Evolutionary conservation across 2,329 filamentous ascomycete genomes (phyloP), one percentile per base, ranked within the genome.

Genomic region (Celoporthe dispersa): DNA sequence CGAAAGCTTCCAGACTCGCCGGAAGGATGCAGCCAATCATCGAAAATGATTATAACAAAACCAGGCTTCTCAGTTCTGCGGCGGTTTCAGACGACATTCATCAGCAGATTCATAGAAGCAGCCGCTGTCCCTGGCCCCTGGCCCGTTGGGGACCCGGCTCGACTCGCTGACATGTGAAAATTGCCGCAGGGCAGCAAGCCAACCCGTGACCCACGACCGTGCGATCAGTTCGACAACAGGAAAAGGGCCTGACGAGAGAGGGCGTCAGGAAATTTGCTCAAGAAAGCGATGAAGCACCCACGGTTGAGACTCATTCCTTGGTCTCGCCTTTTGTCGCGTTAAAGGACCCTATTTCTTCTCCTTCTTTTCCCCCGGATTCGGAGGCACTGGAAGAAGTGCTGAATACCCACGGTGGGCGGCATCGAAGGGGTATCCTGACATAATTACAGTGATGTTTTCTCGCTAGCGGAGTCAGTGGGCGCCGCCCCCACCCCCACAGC

Each of bases 91-190:
- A 55, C 48, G 3, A 14, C 19, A 60, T 22, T n/a, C 57, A 57
- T 31, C 53, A 57, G 53, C 53, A 31, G 53, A 8, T 16, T 57
- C 44, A 48, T n/a, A 1, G 22, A 31, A 12, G 28, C 25, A 14
- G 19, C 53, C 53, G 53, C 14, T 57, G 25, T 33, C 53, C 53
- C n/a, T 55, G 51, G 8, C 48, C 51, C 48, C 53, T 33, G 25
- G 39, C 19, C 14, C 35, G 12, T 25, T 37, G 8, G 35, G 19
- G 37, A 12, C n/a, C 35, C 37, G 60, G 60, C 39, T 41, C 16
- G 35, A 63, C 11, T 28, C 9, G 69, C 62, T 71, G 64, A 63
- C 70, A 71, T 71, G 70, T 71, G 67, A 71, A 68, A 71, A 41
- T 14, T 25, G 48, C 35, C 25, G 51, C 48, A 33, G 16, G 16